Percentiles rank a stretch among this genome's conserved stretches.
Conservation (phyloP, 1,284 basidiomycete species). For the Cutaneotrichosporon mucoides region DNA sequence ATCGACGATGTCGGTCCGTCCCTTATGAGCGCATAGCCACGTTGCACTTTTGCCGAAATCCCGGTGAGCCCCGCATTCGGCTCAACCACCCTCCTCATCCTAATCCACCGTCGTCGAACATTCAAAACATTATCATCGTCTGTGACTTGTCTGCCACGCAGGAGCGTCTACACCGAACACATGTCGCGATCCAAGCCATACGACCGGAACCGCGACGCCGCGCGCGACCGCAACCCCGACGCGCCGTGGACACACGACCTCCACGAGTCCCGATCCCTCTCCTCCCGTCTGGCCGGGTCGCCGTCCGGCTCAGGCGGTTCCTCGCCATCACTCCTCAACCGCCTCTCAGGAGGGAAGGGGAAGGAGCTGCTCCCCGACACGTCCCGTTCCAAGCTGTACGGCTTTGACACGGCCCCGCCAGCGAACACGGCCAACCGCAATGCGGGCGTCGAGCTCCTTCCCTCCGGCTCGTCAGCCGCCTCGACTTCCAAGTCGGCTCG, state of each 20-base stretch:
- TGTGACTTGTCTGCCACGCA: too few species aligned
- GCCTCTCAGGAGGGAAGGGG: constrained; percentile 26
- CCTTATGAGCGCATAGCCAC: too few species aligned
- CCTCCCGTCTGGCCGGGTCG: constrained; percentile 9
- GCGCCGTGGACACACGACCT: constrained; percentile 45
- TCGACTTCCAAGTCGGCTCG: constrained; percentile 4
- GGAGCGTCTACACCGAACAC: neutral
- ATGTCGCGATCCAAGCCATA: constrained; percentile 27
- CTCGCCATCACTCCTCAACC: constrained; percentile 20
- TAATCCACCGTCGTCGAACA: too few species aligned
- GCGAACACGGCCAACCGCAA: neutral
- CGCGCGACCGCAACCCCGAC: constrained; percentile 21
- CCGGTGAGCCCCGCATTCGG: too few species aligned
- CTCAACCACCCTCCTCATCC: too few species aligned
- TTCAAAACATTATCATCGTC: too few species aligned
- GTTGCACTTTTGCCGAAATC: too few species aligned
- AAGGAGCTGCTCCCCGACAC: constrained; percentile 29
- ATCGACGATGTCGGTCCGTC: too few species aligned
- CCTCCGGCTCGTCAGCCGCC: neutral
- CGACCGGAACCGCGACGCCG: neutral
- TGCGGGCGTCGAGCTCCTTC: constrained; percentile 12
- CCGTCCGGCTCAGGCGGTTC: constrained; percentile 4
- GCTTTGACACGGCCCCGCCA: constrained; percentile 17
- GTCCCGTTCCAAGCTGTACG: constrained; percentile 14
- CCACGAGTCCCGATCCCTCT: constrained; percentile 26